phyloP scores from a whole-genome alignment of 345 rosid genomes.

The Euphorbia tirucalli region DNA sequence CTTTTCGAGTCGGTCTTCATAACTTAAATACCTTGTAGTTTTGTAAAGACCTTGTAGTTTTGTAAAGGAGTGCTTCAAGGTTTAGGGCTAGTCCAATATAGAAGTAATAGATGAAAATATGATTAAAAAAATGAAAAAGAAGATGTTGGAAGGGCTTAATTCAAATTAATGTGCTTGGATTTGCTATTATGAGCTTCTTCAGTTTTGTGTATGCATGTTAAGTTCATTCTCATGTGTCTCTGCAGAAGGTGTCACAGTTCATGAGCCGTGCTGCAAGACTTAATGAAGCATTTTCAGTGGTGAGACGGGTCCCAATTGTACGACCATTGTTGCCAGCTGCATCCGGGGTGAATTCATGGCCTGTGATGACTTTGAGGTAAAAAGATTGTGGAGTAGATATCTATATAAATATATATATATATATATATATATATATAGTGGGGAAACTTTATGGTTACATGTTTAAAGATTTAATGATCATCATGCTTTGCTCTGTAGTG shows the following conservation, averaged over 20 bases:
- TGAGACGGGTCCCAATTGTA: slow-evolving; percentile 70
- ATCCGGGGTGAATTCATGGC: slow-evolving; percentile 69
- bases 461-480: slow-evolving; percentile 9
- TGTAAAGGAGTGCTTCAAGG: too few species aligned
- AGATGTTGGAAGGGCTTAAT: too few species aligned
- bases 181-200: background rate
- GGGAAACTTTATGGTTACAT: slow-evolving; percentile 18
- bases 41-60: too few species aligned
- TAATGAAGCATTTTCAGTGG: slow-evolving; percentile 83
- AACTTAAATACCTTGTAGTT: too few species aligned
- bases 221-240: slow-evolving; percentile 7
- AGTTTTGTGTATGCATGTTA: background rate
- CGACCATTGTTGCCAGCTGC: slow-evolving; percentile 64
- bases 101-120: too few species aligned
- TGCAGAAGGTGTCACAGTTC: slow-evolving; percentile 75
- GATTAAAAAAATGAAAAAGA: too few species aligned
- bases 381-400: slow-evolving; percentile 1
- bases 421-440: too few species aligned
- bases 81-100: too few species aligned
- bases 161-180: background rate
- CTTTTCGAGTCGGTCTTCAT: too few species aligned
- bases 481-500: slow-evolving; percentile 14
- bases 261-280: slow-evolving; percentile 71
- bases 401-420: too few species aligned
- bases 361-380: slow-evolving; percentile 74